Percentiles rank a stretch among this genome's conserved stretches.
These are phyloP conservation scores for Hypoxylon rubiginosum DNA, from an alignment of 2,329 filamentous ascomycete species.

Conservation along the genomic window DNA sequence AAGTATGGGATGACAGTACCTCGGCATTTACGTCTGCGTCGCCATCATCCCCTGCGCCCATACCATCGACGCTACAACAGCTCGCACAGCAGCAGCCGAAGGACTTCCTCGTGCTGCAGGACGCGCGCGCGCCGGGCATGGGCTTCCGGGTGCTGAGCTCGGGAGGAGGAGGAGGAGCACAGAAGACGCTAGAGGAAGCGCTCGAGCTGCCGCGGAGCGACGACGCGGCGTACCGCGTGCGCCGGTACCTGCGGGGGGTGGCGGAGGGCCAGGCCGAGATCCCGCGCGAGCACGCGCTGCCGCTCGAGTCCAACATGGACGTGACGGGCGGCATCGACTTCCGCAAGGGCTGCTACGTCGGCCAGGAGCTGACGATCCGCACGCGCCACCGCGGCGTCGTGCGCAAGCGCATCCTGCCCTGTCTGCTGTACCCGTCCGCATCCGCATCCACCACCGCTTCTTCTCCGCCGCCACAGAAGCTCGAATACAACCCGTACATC, in stretches of 20 bases:
- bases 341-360: slow-evolving; percentile 95
- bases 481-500: slow-evolving; percentile 61
- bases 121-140: slow-evolving; percentile 68
- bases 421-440: slow-evolving; percentile 71
- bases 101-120: slow-evolving; percentile 58
- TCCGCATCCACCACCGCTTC: too few species aligned
- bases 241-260: slow-evolving; percentile 84
- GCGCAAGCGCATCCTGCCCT: slow-evolving; percentile 87
- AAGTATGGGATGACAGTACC: slow-evolving; percentile 75
- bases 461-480: slow-evolving; percentile 53
- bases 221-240: slow-evolving; percentile 76
- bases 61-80: slow-evolving; percentile 3
- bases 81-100: slow-evolving; percentile 3
- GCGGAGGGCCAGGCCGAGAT: slow-evolving; percentile 90
- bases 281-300: slow-evolving; percentile 76
- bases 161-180: too few species aligned
- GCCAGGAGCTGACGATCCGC: slow-evolving; percentile 95
- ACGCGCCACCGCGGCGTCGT: slow-evolving; percentile 96
- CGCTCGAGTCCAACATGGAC: slow-evolving; percentile 92
- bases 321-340: slow-evolving; percentile 89
- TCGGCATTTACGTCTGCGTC: neutral
- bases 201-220: slow-evolving; percentile 62
- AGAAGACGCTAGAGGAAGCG: slow-evolving; percentile 43
- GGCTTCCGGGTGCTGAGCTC: slow-evolving; percentile 64
- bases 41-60: slow-evolving; percentile 10